Evolutionary conservation across 2,329 filamentous ascomycete species (phyloP), one percentile per base, ranked within the genome.

Genomic region (Penicillium sp.): DNA sequence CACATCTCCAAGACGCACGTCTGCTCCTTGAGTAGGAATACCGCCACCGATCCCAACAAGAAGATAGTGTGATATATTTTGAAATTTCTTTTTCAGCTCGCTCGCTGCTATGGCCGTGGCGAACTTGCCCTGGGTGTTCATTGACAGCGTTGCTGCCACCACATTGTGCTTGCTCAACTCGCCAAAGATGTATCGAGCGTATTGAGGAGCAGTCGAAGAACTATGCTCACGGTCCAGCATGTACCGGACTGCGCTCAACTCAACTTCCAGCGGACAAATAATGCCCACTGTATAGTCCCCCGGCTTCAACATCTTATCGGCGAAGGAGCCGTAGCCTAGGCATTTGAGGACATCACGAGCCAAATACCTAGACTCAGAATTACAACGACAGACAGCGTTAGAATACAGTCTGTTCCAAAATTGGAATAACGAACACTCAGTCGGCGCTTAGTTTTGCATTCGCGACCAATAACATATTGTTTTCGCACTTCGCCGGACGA

Each of bases 41-140:
- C 56, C 56, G n/a, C 56, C 56, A 9, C 56, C 56, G 35, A 59
- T 43, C 28, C 56, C 56, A 28, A 59, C 56, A 43, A 58, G 3
- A 23, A 59, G 45, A 16, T 43, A 54, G 46, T 52, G 51, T 9
- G 43, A 28, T 9, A 59, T 49, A n/a, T 42, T 38, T 40, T 7
- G 20, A 38, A 47, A 61, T 24, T n/a, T 61, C 24, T 45, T 18
- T 20, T 46, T 23, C 56, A 63, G 50, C 14, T 61, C 26, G 12
- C 12, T 59, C 16, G 52, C 61, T 18, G 55, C 59, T 9, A 35
- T 35, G 14, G 47, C 52, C 6, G 61, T 60, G 6, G 60, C 59
- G 7, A 60, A 50, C 8, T 21, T 53, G 24, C 30, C 30, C 30
- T 35, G 30, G 28, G 58, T 6, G 24, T 42, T 20, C 23, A 18